Conservation (phyloP, 106 monocot genomes). For the Dioscorea dumetorum region DNA sequence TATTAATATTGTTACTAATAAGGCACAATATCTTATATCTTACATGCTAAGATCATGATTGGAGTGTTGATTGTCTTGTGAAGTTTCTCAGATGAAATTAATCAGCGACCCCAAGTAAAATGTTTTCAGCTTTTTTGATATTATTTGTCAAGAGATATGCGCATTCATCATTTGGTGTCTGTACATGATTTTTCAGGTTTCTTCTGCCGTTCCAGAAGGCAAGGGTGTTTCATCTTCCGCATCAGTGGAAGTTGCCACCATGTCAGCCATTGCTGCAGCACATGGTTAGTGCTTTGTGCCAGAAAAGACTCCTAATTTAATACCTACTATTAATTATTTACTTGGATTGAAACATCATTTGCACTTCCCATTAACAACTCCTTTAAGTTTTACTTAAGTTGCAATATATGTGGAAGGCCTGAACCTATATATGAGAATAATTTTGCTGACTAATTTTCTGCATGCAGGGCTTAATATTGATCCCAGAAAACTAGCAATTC, state of each 20-base stretch:
- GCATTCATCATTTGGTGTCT: background rate
- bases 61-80: no score
- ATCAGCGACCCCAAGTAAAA: no score
- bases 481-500: slow-evolving; percentile 85
- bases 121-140: no score
- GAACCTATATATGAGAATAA: background rate
- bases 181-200: slow-evolving; percentile 49
- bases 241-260: slow-evolving; percentile 88
- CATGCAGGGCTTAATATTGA: slow-evolving; percentile 53
- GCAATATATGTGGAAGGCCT: no score
- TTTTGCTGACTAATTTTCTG: slow-evolving; percentile 1
- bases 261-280: slow-evolving; percentile 94
- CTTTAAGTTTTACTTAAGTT: no score
- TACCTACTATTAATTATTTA: background rate
- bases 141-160: background rate
- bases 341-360: no score
- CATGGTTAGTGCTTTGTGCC: slow-evolving; percentile 49
- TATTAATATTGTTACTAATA: no score
- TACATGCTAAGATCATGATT: no score
- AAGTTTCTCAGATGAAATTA: no score
- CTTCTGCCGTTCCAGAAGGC: slow-evolving; percentile 96
- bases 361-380: no score
- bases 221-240: slow-evolving; percentile 99
- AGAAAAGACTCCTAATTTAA: background rate
- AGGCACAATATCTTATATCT: no score